phyloP scores from a whole-genome alignment of 2,329 filamentous ascomycete species.

The Sphaceloma murrayae region DNA sequence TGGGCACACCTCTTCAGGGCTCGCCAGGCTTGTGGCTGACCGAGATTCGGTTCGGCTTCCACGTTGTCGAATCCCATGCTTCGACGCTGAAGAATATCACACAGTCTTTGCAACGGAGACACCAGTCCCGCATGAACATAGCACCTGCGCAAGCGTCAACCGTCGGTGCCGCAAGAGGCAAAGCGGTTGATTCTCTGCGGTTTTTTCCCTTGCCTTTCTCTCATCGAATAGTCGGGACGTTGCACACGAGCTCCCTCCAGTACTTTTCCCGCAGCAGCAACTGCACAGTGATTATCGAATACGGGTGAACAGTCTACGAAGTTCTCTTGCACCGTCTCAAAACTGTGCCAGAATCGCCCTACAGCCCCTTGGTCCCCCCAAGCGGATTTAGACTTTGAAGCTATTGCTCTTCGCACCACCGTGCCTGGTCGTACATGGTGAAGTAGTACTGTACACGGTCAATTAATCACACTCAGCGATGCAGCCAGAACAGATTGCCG shows the following conservation, averaged over 20 bases:
- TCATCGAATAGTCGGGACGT: constrained; percentile 8
- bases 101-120: neutral
- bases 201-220: constrained; percentile 4
- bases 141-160: constrained; percentile 6
- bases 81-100: constrained; percentile 3
- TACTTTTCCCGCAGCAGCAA: too few relatives aligned
- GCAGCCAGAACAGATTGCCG: too few relatives aligned
- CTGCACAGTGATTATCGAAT: constrained; percentile 16
- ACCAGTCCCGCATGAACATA: constrained; percentile 13
- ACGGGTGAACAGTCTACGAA: constrained; percentile 4
- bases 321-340: neutral
- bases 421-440: too few relatives aligned
- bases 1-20: neutral
- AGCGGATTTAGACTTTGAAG: constrained; percentile 5
- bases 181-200: neutral
- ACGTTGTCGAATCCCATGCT: constrained; percentile 10
- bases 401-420: constrained; percentile 1
- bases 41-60: constrained; percentile 15
- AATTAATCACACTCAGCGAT: too few relatives aligned
- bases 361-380: too few relatives aligned
- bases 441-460: too few relatives aligned
- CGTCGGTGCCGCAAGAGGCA: constrained; percentile 1
- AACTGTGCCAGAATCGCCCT: too few relatives aligned
- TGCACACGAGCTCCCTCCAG: too few relatives aligned
- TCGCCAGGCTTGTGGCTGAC: neutral